These are phyloP conservation scores for Chionographis japonica DNA, from an alignment of 106 monocot genomes.

Conservation along the genomic window DNA sequence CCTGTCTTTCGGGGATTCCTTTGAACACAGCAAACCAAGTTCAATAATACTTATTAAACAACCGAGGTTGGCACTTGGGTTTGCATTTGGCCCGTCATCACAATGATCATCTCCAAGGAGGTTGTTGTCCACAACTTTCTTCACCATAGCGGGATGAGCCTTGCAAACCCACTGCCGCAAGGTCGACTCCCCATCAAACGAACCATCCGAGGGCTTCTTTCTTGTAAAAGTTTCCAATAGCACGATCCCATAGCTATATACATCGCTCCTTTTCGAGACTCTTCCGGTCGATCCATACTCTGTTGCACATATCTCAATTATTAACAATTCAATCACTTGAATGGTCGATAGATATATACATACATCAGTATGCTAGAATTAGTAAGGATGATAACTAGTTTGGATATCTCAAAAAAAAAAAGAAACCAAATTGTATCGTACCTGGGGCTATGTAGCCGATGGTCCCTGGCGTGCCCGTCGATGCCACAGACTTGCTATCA, in stretches of 20 bases:
- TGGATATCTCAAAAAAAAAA: too few species aligned
- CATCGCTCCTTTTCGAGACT: slow-evolving; percentile 14
- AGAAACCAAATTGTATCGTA: not conserved
- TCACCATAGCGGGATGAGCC: not conserved
- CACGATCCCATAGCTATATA: slow-evolving; percentile 21
- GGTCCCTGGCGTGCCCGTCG: slow-evolving; percentile 5
- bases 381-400: not conserved
- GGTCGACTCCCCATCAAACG: slow-evolving; percentile 6
- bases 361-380: too few species aligned
- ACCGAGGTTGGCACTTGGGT: too few species aligned
- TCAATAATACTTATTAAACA: too few species aligned
- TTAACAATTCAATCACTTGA: not conserved
- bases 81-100: too few species aligned
- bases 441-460: slow-evolving; percentile 24
- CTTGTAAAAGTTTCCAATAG: slow-evolving; percentile 8
- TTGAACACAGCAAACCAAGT: too few species aligned
- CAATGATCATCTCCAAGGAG: not conserved
- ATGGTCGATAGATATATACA: too few species aligned
- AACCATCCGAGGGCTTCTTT: slow-evolving; percentile 11
- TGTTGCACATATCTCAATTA: not conserved
- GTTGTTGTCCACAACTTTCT: slow-evolving; percentile 1
- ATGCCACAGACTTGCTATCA: not conserved
- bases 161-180: slow-evolving; percentile 13
- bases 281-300: slow-evolving; percentile 8
- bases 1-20: too few species aligned